phyloP scores from a whole-genome alignment of 352 stramenopile genomes.

The Phytopythium delawarense region DNA sequence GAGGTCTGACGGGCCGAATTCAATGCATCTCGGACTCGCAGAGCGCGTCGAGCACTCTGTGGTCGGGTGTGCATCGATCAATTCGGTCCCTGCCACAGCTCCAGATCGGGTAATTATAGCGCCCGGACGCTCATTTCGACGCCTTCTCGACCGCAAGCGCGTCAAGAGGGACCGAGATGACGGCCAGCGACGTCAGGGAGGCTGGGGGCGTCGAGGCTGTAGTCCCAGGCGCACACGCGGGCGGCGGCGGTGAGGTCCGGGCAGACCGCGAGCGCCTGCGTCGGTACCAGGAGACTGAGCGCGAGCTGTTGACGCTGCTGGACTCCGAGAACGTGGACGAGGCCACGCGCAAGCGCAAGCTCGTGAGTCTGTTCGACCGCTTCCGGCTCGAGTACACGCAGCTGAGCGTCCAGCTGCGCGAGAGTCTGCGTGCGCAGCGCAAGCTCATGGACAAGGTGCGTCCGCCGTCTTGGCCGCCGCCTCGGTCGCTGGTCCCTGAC shows the following conservation, averaged over 20 bases:
- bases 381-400: slow-evolving; percentile 63
- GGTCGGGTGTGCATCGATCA: too few species aligned
- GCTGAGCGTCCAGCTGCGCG: slow-evolving; percentile 47
- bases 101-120: not conserved
- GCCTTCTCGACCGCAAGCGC: not conserved
- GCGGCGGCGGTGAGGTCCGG: slow-evolving; percentile 3
- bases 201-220: not conserved
- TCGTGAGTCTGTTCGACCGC: slow-evolving; percentile 63
- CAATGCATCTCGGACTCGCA: too few species aligned
- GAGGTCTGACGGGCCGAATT: not conserved
- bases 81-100: too few species aligned
- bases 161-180: not conserved
- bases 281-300: slow-evolving; percentile 41
- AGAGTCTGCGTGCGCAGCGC: slow-evolving; percentile 45
- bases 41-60: too few species aligned
- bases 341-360: slow-evolving; percentile 46
- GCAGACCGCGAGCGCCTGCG: slow-evolving; percentile 26
- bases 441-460: slow-evolving; percentile 56
- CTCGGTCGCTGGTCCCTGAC: not conserved
- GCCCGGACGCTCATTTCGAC: not conserved
- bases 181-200: not conserved
- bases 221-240: not conserved
- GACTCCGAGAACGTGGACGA: slow-evolving; percentile 44
- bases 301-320: slow-evolving; percentile 43
- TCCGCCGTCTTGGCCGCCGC: not conserved